Evolutionary conservation across 116 monocot species (phyloP), one percentile per base, ranked within the genome.

Genomic region (Phalaenopsis hybrid): DNA sequence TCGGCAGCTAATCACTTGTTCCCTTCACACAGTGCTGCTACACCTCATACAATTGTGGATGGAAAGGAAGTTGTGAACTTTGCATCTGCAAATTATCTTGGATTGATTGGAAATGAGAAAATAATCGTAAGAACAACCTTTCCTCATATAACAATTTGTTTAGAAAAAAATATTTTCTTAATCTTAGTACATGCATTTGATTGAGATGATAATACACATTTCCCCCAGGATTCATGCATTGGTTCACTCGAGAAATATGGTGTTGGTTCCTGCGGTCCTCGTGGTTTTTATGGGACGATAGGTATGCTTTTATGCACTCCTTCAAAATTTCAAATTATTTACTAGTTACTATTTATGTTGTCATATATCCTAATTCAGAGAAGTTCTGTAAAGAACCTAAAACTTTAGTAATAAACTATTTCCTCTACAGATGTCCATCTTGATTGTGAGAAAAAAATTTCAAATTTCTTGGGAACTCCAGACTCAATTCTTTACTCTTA

Each of bases 211-310:
- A 48, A 77, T n/a, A 23, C 46, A 82, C 74, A 8, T 61, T 11
- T 44, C 63, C 68, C 11, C 76, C 84, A 96, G 94, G 91, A 94
- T 85, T 89, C 92, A 43, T 95, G 95, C 79, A 80, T 92, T 84
- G 88, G 85, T 77, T 90, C 98, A 52, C 81, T 98, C 76, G 98
- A 98, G 81, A 98, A 95, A 86, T 98, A 98, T 84, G 98, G 98
- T 92, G 98, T 98, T 83, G 98, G 98, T 78, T 93, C 98, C 65
- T 98, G 98, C 83, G 95, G 98, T 43, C 95, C 98, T 74, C 98
- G 95, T 84, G 89, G 92, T 61, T 98, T 98, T 79, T 95, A 98
- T 83, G 98, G 98, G 61, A 95, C 98, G 81, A 89, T 98, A 74
- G 98, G 98, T 98, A 84, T 69, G 79, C n/a, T 34, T 45, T 45